Evolutionary conservation across 2,329 filamentous ascomycete species (phyloP).

Genomic region (Arthrobotrys entomopaga): DNA sequence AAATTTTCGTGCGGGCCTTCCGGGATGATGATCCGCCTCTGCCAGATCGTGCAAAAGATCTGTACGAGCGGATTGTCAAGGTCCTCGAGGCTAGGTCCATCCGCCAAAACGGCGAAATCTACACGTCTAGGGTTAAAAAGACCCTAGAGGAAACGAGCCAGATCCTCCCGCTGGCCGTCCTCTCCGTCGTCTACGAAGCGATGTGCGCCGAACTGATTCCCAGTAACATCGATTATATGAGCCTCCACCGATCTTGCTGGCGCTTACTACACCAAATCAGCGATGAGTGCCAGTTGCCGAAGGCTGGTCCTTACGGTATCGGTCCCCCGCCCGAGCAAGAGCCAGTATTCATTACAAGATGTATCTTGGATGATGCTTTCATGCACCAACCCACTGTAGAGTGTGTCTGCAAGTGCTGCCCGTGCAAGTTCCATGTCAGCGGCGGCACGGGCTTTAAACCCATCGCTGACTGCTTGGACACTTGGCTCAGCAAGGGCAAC

Average conservation of each 20-base stretch:
- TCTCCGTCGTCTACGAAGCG: not conserved
- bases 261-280: not conserved
- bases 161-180: not conserved
- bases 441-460: not conserved
- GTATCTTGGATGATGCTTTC: constrained; percentile 1
- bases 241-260: constrained; percentile 10
- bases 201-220: constrained; percentile 2
- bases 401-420: not conserved
- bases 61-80: not conserved
- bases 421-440: not conserved
- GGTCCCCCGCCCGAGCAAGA: constrained; percentile 2
- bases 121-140: not conserved
- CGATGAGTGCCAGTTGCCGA: not conserved
- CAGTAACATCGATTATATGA: not conserved
- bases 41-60: not conserved
- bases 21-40: not conserved
- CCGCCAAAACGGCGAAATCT: not conserved
- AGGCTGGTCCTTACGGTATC: not conserved
- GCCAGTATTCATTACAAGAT: not conserved
- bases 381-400: not conserved
- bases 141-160: not conserved
- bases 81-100: not conserved
- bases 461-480: not conserved
- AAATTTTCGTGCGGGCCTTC: not conserved
- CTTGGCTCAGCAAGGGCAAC: constrained; percentile 2